These are phyloP conservation scores for Scheffersomyces insectosa DNA, from an alignment of 1,139 yeast genomes.

Conservation along the genomic window DNA sequence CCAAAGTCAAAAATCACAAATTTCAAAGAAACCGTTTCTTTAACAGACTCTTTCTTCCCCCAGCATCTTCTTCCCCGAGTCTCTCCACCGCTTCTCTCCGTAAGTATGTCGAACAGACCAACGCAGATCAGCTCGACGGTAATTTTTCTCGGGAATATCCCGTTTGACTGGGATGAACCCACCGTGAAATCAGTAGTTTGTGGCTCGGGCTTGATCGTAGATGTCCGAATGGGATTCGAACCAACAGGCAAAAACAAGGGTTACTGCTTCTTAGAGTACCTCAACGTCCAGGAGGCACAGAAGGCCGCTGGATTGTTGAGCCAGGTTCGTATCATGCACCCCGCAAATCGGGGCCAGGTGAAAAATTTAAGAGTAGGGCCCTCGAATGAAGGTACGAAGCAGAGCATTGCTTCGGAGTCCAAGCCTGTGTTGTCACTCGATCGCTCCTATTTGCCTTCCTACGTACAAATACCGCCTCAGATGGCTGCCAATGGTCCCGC, in stretches of 20 bases:
- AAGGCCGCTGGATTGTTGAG: conserved; percentile 44
- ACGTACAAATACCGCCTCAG: conserved; percentile 56
- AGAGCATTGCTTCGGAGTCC: conserved; percentile 24
- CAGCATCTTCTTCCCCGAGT: background rate
- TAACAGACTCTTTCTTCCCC: background rate
- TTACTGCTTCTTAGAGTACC: conserved; percentile 63
- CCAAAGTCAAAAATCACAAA: too few relatives aligned
- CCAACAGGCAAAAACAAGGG: conserved; percentile 65
- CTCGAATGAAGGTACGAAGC: conserved; percentile 58
- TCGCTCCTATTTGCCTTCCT: conserved; percentile 48
- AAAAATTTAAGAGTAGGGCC: conserved; percentile 55
- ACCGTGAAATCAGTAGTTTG: conserved; percentile 58
- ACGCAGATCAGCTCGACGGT: conserved; percentile 28
- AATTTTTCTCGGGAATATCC: conserved; percentile 61
- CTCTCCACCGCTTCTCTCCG: too few relatives aligned
- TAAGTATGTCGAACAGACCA: conserved; percentile 4
- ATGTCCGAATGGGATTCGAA: conserved; percentile 63
- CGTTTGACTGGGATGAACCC: conserved; percentile 65
- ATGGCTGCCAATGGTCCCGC: conserved; percentile 29
- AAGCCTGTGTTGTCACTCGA: conserved; percentile 45
- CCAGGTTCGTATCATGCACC: conserved; percentile 40
- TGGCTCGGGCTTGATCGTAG: conserved; percentile 63
- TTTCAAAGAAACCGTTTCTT: background rate
- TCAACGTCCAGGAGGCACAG: conserved; percentile 51
- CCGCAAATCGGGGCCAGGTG: conserved; percentile 32